Conservation (phyloP, 164 flowering plant genomes). For the Annona squamosa region DNA sequence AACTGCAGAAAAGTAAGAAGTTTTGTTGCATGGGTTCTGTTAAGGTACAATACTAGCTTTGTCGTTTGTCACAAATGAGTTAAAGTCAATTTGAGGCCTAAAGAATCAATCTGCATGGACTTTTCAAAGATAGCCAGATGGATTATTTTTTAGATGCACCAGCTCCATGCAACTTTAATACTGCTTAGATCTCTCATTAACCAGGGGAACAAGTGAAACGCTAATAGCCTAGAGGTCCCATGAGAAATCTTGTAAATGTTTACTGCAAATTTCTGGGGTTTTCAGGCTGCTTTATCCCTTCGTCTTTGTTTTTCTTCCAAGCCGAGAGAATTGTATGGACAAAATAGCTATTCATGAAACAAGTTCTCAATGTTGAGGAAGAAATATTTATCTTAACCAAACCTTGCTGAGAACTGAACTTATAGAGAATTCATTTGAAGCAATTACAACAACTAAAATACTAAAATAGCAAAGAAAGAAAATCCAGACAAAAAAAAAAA, state of each 20-base stretch:
- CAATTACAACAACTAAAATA: background rate
- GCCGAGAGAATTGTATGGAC: background rate
- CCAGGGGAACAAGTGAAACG: background rate
- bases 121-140: background rate
- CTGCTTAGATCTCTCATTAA: background rate
- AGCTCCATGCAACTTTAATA: background rate
- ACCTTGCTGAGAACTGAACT: background rate
- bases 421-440: background rate
- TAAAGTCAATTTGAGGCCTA: background rate
- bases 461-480: background rate
- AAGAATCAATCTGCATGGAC: background rate
- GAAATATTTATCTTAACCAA: background rate
- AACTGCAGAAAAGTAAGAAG: background rate
- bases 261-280: background rate
- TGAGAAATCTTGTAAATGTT: background rate
- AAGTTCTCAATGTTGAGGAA: background rate
- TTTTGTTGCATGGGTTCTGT: background rate
- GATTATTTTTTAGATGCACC: background rate
- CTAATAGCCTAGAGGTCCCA: background rate
- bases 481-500: background rate
- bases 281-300: background rate
- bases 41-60: too few species aligned
- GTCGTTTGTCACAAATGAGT: background rate
- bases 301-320: background rate
- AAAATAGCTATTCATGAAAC: background rate